Percentiles rank a stretch among this genome's conserved stretches.
Evolutionary conservation across 2,329 filamentous ascomycete genomes (phyloP).

Genomic region (Dactylonectria estremocensis): DNA sequence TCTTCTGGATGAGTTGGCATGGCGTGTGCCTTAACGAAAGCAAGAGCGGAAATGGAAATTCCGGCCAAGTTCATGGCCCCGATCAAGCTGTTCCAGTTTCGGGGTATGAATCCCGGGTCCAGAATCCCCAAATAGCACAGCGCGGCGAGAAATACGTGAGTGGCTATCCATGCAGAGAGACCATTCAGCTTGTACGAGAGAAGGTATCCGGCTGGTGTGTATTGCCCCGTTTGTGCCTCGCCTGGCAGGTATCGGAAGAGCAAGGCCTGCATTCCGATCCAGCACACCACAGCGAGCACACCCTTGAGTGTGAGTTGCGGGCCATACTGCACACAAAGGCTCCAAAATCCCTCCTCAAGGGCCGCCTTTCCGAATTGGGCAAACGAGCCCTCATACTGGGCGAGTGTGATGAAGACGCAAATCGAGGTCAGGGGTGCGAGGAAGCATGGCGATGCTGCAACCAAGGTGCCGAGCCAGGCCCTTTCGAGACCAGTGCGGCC

Average conservation of each 20-base stretch:
- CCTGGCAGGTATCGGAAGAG: slow-evolving; percentile 36
- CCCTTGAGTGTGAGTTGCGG: slow-evolving; percentile 38
- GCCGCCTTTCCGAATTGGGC: slow-evolving; percentile 28
- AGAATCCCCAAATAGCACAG: slow-evolving; percentile 50
- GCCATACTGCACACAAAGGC: slow-evolving; percentile 32
- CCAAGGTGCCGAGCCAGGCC: slow-evolving; percentile 42
- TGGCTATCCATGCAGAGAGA: slow-evolving; percentile 57
- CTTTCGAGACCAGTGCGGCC: slow-evolving; percentile 44
- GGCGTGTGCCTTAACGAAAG: slow-evolving; percentile 58
- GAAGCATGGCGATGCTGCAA: slow-evolving; percentile 43
- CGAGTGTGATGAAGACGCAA: slow-evolving; percentile 44
- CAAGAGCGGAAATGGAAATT: slow-evolving; percentile 45
- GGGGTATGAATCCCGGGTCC: slow-evolving; percentile 58
- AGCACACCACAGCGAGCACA: slow-evolving; percentile 28
- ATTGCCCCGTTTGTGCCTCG: slow-evolving; percentile 52
- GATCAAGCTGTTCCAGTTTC: slow-evolving; percentile 59
- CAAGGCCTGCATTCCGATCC: slow-evolving; percentile 34
- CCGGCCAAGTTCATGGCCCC: slow-evolving; percentile 55
- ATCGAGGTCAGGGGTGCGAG: slow-evolving; percentile 44
- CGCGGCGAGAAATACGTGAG: slow-evolving; percentile 51
- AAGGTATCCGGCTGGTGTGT: slow-evolving; percentile 60
- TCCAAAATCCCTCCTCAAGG: slow-evolving; percentile 36
- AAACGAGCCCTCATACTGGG: slow-evolving; percentile 40
- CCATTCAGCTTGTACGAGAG: slow-evolving; percentile 62
- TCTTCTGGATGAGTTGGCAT: slow-evolving; percentile 58